A percentile compares a stretch with the other conserved stretches of the same genome.
Evolutionary conservation across 768 basidiomycete species (phyloP).

Genomic region (Naganishia antarctica): DNA sequence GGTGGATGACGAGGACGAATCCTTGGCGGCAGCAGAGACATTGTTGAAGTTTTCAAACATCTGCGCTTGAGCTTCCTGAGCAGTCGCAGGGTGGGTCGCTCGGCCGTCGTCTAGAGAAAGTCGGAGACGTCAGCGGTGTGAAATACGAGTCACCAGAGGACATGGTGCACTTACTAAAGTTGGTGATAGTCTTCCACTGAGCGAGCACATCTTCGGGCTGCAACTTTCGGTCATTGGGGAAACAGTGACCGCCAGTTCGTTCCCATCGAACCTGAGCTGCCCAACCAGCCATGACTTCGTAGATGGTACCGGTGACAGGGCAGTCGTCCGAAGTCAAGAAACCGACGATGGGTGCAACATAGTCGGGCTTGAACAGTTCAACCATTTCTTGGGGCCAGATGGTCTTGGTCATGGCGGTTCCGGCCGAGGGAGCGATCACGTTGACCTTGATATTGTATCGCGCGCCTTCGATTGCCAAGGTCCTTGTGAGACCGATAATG

Average conservation of each 20-base stretch:
- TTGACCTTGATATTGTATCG: slow-evolving; percentile 90
- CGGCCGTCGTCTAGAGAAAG: slow-evolving; percentile 40
- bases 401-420: slow-evolving; percentile 85
- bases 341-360: slow-evolving; percentile 84
- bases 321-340: slow-evolving; percentile 81
- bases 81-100: slow-evolving; percentile 71
- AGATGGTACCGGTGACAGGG: slow-evolving; percentile 65
- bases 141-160: not conserved
- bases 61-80: slow-evolving; percentile 68
- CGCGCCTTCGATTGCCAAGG: slow-evolving; percentile 82
- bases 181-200: slow-evolving; percentile 78
- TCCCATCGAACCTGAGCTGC: slow-evolving; percentile 90
- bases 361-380: slow-evolving; percentile 90
- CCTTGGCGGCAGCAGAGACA: slow-evolving; percentile 38
- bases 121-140: slow-evolving; percentile 24
- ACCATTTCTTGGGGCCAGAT: slow-evolving; percentile 67
- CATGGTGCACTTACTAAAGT: slow-evolving; percentile 64
- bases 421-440: slow-evolving; percentile 77
- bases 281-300: slow-evolving; percentile 88
- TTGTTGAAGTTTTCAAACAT: slow-evolving; percentile 62
- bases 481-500: slow-evolving; percentile 82
- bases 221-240: slow-evolving; percentile 69
- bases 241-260: slow-evolving; percentile 63
- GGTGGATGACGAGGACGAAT: slow-evolving; percentile 23
- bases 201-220: slow-evolving; percentile 73